phyloP scores from a whole-genome alignment of 192 early-diverging fungal species.

The Podila epicladia region DNA sequence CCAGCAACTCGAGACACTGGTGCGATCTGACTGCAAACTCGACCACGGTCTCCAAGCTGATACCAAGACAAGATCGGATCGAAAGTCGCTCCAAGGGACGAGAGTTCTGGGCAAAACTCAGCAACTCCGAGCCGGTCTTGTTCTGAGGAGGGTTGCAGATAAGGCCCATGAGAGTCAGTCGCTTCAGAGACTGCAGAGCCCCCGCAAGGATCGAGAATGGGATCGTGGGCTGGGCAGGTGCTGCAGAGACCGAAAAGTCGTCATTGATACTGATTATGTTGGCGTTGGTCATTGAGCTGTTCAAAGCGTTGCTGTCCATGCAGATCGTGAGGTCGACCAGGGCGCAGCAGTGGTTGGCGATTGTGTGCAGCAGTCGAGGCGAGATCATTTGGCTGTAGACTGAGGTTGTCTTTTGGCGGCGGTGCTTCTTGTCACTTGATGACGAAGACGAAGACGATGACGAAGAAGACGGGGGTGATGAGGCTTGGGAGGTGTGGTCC shows the following conservation, averaged over 20 bases:
- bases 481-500: conserved; percentile 1
- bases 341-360: conserved; percentile 42
- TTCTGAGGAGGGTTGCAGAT: conserved; percentile 29
- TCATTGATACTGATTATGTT: not conserved
- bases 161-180: conserved; percentile 38
- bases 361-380: conserved; percentile 36
- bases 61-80: conserved; percentile 38
- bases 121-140: conserved; percentile 41
- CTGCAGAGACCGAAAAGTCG: not conserved
- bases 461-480: conserved; percentile 8
- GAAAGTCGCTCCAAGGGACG: conserved; percentile 38
- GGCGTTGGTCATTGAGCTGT: not conserved
- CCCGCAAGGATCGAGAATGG: conserved; percentile 46
- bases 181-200: conserved; percentile 23
- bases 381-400: conserved; percentile 46
- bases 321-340: conserved; percentile 43
- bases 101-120: conserved; percentile 26
- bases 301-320: conserved; percentile 29
- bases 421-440: conserved; percentile 17
- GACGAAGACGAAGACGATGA: conserved; percentile 10
- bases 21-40: conserved; percentile 23
- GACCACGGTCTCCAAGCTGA: conserved; percentile 25
- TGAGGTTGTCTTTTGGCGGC: conserved; percentile 45
- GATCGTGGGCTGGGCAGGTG: conserved; percentile 23
- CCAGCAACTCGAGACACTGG: conserved; percentile 11